These are phyloP conservation scores for Erodium moschatum DNA, from an alignment of 441 rosid species.

Conservation along the genomic window DNA sequence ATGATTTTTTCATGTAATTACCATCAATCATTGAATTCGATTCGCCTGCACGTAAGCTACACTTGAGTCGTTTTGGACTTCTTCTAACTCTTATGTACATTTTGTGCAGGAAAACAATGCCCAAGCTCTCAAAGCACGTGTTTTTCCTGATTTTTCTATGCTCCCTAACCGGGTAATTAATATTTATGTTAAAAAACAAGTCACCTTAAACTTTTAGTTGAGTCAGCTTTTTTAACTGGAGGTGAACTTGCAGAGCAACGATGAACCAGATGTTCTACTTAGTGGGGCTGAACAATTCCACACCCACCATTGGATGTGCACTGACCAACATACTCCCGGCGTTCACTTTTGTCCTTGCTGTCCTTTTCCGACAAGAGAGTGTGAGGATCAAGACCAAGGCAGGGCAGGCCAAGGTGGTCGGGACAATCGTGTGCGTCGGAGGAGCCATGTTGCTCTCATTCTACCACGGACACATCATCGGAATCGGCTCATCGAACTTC, in stretches of 20 bases:
- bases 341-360: constrained; percentile 68
- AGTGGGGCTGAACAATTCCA: constrained; percentile 58
- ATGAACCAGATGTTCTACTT: constrained; percentile 75
- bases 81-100: background rate
- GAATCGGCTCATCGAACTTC: constrained; percentile 51
- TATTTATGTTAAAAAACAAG: too few relatives aligned
- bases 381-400: constrained; percentile 45
- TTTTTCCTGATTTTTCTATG: constrained; percentile 57
- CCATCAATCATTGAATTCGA: background rate
- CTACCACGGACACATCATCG: constrained; percentile 60
- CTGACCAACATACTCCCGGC: constrained; percentile 70
- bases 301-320: constrained; percentile 75
- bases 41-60: background rate
- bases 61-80: background rate
- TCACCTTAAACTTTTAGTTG: too few relatives aligned
- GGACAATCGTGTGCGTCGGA: constrained; percentile 61
- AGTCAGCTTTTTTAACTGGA: too few relatives aligned
- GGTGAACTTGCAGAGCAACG: constrained; percentile 35
- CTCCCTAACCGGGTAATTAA: constrained; percentile 64
- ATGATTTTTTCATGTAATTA: too few relatives aligned
- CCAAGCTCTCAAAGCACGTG: constrained; percentile 46
- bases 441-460: constrained; percentile 91
- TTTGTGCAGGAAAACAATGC: constrained; percentile 59
- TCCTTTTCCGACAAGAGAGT: constrained; percentile 71
- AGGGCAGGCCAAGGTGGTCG: constrained; percentile 75